Evolutionary conservation across 1,284 basidiomycete species (phyloP).

Genomic region (Uromyces viciae-fabae): DNA sequence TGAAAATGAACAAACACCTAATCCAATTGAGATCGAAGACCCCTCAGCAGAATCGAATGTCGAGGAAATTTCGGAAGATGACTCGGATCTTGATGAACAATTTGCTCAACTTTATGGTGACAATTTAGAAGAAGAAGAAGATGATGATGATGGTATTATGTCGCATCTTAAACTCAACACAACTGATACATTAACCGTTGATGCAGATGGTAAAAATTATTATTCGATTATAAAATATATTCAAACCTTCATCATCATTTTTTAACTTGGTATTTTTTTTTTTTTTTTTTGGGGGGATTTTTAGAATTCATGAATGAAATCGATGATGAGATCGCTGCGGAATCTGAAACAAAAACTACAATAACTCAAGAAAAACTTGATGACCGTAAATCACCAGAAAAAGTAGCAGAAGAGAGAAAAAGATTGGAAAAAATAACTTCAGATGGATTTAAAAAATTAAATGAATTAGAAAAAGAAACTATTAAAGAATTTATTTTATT

Average conservation of each 20-base stretch:
- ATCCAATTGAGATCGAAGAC: not conserved
- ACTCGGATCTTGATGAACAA: too few relatives aligned
- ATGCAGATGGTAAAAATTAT: conserved; percentile 3
- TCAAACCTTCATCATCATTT: too few relatives aligned
- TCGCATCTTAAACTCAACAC: too few relatives aligned
- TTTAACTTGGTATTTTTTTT: not conserved
- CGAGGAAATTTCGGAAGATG: too few relatives aligned
- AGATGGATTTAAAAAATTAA: not conserved
- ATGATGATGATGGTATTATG: too few relatives aligned
- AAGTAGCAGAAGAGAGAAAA: not conserved
- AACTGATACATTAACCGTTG: too few relatives aligned
- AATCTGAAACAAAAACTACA: not conserved
- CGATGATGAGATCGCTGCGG: not conserved
- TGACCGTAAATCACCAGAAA: not conserved
- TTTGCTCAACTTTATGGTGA: too few relatives aligned
- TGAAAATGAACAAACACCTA: not conserved
- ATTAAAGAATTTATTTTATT: not conserved
- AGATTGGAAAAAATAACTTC: not conserved
- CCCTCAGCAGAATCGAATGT: too few relatives aligned
- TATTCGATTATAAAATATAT: too few relatives aligned
- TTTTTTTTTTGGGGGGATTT: not conserved
- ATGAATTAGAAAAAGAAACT: not conserved
- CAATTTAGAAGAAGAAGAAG: too few relatives aligned
- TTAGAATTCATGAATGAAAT: conserved; percentile 13
- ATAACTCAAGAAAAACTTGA: not conserved